Base-by-base conservation (phyloP, 495 filamentous ascomycete species). In the Filosporella fistucella region DNA sequence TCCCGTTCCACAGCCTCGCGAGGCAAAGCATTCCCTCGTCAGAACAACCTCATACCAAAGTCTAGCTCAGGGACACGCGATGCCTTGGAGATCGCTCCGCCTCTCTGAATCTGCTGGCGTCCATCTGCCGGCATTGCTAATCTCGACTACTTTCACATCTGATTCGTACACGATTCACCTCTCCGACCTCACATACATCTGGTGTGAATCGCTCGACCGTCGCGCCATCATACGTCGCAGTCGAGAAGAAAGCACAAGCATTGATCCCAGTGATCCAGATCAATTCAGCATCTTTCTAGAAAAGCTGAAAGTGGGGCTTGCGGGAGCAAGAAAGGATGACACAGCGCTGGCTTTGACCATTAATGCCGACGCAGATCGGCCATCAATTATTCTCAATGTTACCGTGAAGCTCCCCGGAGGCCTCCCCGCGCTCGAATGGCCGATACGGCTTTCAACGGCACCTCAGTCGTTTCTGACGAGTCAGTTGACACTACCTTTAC, bases 101-200 rank as follows among this genome's bases (percentile, higher is more conserved):
- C 5, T 55, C 9, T 42, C 47, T 5, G 11, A 35, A 16, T 42
- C 40, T 46, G 47, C 47, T 6, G 42, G 40, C 18, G 23, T n/a
- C 20, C 33, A 49, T 11, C 46, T 59, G 11, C 78, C 80, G n/a
- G 67, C 76, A 9, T 65, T 84, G 26, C 65, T 85, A 2, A 67
- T 78, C 45, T 78, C 77, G 57, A 69, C 70, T 35, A 59, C 60
- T 16, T 74, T 77, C 49, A 71, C 66, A 14, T 29, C 58, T 17
- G 58, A 68, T 23, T 77, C 78, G 32, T 98, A 96, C 68, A 76
- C 70, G 9, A 55, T 96, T 29, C 76, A 81, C 47, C 61, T 96
- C 23, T 93, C 91, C 3, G 93, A 98, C 63, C 76, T 97, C 14
- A 85, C 81, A 59, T 73, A 80, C 48, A 64, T 96, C n/a, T 98